Evolutionary conservation across 192 early-diverging fungal species (phyloP).

Genomic region (Mortierella alpina): DNA sequence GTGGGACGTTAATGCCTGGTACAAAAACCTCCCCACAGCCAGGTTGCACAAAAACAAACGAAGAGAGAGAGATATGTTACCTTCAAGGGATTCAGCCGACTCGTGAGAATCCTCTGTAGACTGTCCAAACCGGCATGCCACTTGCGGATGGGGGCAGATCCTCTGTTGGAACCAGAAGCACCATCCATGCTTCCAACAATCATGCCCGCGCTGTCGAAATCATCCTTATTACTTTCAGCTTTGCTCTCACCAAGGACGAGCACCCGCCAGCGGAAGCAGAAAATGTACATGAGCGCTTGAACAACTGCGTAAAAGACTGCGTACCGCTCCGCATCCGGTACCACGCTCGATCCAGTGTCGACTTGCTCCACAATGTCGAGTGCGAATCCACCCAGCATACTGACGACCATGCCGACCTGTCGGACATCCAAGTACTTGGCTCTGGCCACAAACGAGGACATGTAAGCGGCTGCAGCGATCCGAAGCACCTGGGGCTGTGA

Average conservation of each 20-base stretch:
- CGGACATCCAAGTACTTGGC: constrained; percentile 78
- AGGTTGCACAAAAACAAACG: not conserved
- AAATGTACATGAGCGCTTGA: constrained; percentile 92
- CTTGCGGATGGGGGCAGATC: constrained; percentile 23
- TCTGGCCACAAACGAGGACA: constrained; percentile 89
- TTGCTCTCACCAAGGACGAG: constrained; percentile 63
- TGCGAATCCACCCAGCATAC: constrained; percentile 77
- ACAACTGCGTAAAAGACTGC: constrained; percentile 88
- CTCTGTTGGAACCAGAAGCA: not conserved
- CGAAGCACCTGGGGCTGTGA: constrained; percentile 73
- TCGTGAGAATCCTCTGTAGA: constrained; percentile 80
- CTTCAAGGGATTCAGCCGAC: constrained; percentile 82
- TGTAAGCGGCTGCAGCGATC: constrained; percentile 83
- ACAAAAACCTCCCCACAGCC: constrained; percentile 1
- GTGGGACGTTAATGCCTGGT: not conserved
- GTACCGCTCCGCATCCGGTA: constrained; percentile 70
- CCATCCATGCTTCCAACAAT: constrained; percentile 50
- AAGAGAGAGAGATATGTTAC: constrained; percentile 38
- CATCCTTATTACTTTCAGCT: constrained; percentile 26
- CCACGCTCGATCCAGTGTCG: constrained; percentile 56
- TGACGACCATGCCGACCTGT: constrained; percentile 73
- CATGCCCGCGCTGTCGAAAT: constrained; percentile 51
- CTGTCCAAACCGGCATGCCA: constrained; percentile 76
- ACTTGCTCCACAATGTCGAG: constrained; percentile 74
- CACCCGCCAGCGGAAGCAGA: constrained; percentile 94